A percentile compares a stretch with the other conserved stretches of the same genome.
phyloP scores from a whole-genome alignment of 257 asterid species.

The Lithospermum erythrorhizon region DNA sequence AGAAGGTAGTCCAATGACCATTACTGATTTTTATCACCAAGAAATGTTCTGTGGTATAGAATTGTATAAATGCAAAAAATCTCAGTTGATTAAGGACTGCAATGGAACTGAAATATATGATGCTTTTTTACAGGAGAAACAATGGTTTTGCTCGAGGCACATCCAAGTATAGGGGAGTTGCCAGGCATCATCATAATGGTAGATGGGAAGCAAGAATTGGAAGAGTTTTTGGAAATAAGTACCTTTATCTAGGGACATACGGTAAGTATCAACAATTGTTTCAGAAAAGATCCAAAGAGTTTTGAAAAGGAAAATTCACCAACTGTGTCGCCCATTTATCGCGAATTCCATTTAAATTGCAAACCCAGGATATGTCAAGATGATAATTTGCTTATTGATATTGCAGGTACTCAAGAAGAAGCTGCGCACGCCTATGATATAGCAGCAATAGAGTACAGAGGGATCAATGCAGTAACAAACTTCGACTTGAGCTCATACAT shows the following conservation, averaged over 20 bases:
- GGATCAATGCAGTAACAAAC: slow-evolving; percentile 41
- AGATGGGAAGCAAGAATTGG: slow-evolving; percentile 87
- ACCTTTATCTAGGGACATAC: slow-evolving; percentile 63
- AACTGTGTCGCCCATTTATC: too few relatives aligned
- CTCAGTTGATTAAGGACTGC: too few relatives aligned
- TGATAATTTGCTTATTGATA: not conserved
- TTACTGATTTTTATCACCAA: too few relatives aligned
- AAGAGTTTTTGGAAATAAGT: slow-evolving; percentile 57
- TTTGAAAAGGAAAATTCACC: too few relatives aligned
- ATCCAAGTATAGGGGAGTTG: slow-evolving; percentile 75
- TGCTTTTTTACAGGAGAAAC: slow-evolving; percentile 53
- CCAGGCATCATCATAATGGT: slow-evolving; percentile 72
- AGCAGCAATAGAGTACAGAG: slow-evolving; percentile 43
- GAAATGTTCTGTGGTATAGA: not conserved
- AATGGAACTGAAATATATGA: too few relatives aligned
- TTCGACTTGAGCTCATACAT: slow-evolving; percentile 36
- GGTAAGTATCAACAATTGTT: slow-evolving; percentile 19
- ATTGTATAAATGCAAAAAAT: too few relatives aligned
- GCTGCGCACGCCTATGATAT: slow-evolving; percentile 50
- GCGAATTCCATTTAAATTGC: too few relatives aligned
- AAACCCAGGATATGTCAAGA: too few relatives aligned
- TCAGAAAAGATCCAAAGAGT: not conserved
- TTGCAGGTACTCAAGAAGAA: slow-evolving; percentile 43
- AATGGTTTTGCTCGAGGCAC: slow-evolving; percentile 77
- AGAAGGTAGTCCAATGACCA: slow-evolving; percentile 38